Percentiles rank a stretch among this genome's conserved stretches.
Conservation (phyloP, 225 moss, liverwort and hornwort genomes). For the Physcomitrellopsis africana region DNA sequence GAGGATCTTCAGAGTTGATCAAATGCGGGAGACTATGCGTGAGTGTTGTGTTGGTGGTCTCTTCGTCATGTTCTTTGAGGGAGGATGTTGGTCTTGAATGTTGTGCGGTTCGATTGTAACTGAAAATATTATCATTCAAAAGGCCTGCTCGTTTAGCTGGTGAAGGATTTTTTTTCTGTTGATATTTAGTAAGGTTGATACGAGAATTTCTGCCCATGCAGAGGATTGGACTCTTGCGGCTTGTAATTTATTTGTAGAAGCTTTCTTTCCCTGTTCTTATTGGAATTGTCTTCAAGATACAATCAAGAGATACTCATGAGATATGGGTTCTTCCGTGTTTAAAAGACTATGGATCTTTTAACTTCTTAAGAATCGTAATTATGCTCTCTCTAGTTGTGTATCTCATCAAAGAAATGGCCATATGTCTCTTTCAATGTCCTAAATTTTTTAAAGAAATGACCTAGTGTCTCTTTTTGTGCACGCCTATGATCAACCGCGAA, state of each 20-base stretch:
- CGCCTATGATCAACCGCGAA: neutral
- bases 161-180: neutral
- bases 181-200: too few relatives aligned
- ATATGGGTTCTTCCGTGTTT: slow-evolving; percentile 1
- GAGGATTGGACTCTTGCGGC: too few relatives aligned
- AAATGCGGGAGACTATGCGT: neutral
- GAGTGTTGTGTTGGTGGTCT: neutral
- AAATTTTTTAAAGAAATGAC: slow-evolving; percentile 9
- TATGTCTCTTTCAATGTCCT: neutral
- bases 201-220: too few relatives aligned
- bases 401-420: neutral
- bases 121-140: neutral
- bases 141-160: neutral
- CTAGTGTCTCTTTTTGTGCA: slow-evolving; percentile 5
- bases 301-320: too few relatives aligned
- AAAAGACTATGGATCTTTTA: neutral
- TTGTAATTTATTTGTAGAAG: neutral
- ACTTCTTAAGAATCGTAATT: slow-evolving; percentile 18
- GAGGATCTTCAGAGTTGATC: neutral
- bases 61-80: neutral
- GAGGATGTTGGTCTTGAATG: slow-evolving; percentile 10
- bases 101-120: slow-evolving; percentile 15
- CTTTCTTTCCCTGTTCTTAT: neutral
- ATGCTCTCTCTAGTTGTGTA: neutral
- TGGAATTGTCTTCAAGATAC: slow-evolving; percentile 8